These are phyloP conservation scores for Dionaea muscipula DNA, from an alignment of 179 eudicot species.

Conservation along the genomic window DNA sequence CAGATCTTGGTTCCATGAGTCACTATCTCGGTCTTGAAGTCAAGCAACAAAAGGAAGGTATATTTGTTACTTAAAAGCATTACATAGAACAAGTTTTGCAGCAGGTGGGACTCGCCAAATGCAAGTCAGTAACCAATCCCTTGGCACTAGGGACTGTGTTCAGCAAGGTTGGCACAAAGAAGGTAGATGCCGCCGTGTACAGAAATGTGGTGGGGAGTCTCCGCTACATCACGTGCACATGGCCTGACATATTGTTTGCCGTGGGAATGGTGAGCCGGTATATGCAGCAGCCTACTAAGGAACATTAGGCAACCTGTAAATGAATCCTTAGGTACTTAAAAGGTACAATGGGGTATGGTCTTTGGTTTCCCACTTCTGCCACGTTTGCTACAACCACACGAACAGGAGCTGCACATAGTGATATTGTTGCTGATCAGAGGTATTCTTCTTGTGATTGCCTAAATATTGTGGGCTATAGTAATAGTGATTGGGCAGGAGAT, in stretches of 20 bases:
- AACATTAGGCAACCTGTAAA: neutral
- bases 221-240: neutral
- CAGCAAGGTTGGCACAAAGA: neutral
- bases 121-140: neutral
- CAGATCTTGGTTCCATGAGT: neutral
- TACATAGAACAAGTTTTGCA: neutral
- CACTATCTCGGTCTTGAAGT: neutral
- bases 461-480: constrained; percentile 7
- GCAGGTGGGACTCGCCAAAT: neutral
- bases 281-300: neutral
- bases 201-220: neutral
- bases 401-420: too few relatives aligned
- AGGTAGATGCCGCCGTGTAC: neutral
- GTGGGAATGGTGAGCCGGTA: constrained; percentile 2
- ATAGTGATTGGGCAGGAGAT: constrained; percentile 10
- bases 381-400: too few relatives aligned
- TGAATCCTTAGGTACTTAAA: neutral
- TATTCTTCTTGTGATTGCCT: constrained; percentile 2
- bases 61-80: neutral
- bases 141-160: neutral
- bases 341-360: constrained; percentile 5
- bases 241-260: neutral
- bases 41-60: neutral
- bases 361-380: too few relatives aligned
- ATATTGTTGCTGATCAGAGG: too few relatives aligned